Evolutionary conservation across 2,329 filamentous ascomycete species (phyloP).

Genomic region (Ophiostoma angusticollis): DNA sequence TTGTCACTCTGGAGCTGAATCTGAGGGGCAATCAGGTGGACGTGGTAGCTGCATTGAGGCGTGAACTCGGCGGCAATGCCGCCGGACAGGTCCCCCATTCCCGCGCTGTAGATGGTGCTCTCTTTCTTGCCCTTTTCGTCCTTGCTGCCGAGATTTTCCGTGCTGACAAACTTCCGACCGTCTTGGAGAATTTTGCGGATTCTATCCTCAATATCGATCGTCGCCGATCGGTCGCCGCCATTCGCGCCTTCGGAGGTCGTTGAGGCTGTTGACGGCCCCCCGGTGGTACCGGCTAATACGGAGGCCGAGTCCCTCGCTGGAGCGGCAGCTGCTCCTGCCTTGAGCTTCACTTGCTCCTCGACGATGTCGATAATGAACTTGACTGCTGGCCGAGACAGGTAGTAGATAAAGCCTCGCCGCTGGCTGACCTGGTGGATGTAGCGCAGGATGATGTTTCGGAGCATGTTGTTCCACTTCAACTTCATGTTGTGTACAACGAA

Average conservation of each 20-base stretch:
- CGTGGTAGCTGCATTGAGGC: conserved; percentile 85
- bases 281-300: conserved; percentile 14
- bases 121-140: conserved; percentile 2
- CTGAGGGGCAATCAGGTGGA: conserved; percentile 90
- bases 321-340: conserved; percentile 21
- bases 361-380: conserved; percentile 98
- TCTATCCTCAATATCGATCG: conserved; percentile 62
- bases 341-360: conserved; percentile 76
- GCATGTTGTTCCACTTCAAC: conserved; percentile 93
- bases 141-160: conserved; percentile 35
- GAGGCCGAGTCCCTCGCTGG: conserved; percentile 7
- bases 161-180: conserved; percentile 66
- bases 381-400: conserved; percentile 86
- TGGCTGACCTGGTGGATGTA: conserved; percentile 98
- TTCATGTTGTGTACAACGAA: conserved; percentile 98
- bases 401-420: conserved; percentile 91
- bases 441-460: conserved; percentile 90
- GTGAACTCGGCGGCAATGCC: conserved; percentile 81
- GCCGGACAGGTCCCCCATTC: conserved; percentile 51
- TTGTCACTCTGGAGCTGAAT: conserved; percentile 98
- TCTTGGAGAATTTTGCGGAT: conserved; percentile 79
- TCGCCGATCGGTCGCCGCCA: conserved; percentile 42
- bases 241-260: conserved; percentile 26
- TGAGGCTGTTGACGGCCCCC: conserved; percentile 15
- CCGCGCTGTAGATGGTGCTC: conserved; percentile 22